phyloP scores from a whole-genome alignment of 495 filamentous ascomycete species.

The Sporormia fimetaria region DNA sequence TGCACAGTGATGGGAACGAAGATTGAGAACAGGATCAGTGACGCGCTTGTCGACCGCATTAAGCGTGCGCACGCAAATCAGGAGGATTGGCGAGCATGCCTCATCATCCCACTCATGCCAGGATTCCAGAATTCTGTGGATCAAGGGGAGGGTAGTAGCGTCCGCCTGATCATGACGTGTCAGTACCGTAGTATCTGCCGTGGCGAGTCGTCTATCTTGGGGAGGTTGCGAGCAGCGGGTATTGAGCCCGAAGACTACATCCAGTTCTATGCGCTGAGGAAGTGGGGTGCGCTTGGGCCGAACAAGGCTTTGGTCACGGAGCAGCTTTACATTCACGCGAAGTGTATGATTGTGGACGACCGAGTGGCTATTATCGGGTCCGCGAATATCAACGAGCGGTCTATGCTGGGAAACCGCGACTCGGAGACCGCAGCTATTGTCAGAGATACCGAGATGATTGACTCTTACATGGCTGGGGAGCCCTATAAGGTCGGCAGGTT shows the following conservation, averaged over 20 bases:
- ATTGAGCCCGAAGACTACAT: conserved; percentile 98
- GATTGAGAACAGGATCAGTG: conserved; percentile 88
- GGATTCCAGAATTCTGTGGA: conserved; percentile 98
- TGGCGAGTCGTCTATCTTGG: conserved; percentile 87
- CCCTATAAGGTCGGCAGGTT: conserved; percentile 85
- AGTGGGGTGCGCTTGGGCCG: conserved; percentile 88
- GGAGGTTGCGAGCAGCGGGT: conserved; percentile 61
- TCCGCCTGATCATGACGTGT: conserved; percentile 93
- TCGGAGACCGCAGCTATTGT: conserved; percentile 88
- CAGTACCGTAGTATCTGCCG: conserved; percentile 96
- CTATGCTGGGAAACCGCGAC: conserved; percentile 83
- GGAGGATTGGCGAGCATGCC: conserved; percentile 88
- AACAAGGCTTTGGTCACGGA: conserved; percentile 78
- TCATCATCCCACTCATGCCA: conserved; percentile 91
- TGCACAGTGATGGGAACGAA: conserved; percentile 76
- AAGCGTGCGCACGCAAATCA: conserved; percentile 69
- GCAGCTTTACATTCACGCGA: conserved; percentile 96
- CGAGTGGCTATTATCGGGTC: conserved; percentile 89
- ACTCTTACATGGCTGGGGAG: conserved; percentile 80
- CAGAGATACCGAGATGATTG: conserved; percentile 85
- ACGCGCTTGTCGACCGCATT: conserved; percentile 88
- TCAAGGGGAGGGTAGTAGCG: conserved; percentile 81
- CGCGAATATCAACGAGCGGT: conserved; percentile 98
- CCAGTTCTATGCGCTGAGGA: conserved; percentile 80
- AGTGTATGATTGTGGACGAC: conserved; percentile 95